These are phyloP conservation scores for Dipodascus albidus DNA, from an alignment of 805 yeast genomes.

Conservation along the genomic window DNA sequence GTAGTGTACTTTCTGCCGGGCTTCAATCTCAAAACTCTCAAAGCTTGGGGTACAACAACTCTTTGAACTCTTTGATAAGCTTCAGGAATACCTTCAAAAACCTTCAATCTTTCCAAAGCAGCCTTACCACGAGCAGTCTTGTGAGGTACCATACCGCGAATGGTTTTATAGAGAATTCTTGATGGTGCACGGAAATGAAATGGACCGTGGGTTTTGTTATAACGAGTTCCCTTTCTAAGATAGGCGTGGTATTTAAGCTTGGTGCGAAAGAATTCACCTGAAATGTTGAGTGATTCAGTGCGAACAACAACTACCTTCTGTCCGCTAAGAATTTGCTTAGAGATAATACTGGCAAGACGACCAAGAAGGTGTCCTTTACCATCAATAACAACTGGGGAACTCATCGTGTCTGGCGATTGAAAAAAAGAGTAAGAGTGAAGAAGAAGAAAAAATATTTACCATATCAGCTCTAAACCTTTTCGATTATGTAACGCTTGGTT, in stretches of 20 bases:
- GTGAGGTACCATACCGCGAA: slow-evolving; percentile 99
- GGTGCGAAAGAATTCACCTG: slow-evolving; percentile 99
- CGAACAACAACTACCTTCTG: slow-evolving; percentile 97
- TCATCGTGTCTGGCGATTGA: background rate
- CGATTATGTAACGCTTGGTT: too few relatives aligned
- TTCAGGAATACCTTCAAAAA: slow-evolving; percentile 98
- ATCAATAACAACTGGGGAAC: background rate
- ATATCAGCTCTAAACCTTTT: too few relatives aligned
- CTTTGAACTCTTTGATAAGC: slow-evolving; percentile 99
- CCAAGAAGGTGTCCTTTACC: slow-evolving; percentile 99
- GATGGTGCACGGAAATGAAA: slow-evolving; percentile 99
- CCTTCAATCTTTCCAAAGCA: slow-evolving; percentile 98
- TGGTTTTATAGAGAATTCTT: slow-evolving; percentile 98
- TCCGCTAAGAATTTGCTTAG: slow-evolving; percentile 97
- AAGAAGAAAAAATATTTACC: background rate
- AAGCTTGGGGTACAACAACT: slow-evolving; percentile 99
- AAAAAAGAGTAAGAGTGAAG: background rate
- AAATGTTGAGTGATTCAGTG: slow-evolving; percentile 93
- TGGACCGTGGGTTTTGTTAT: slow-evolving; percentile 98
- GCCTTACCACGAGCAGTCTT: slow-evolving; percentile 99
- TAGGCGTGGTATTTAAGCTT: slow-evolving; percentile 99
- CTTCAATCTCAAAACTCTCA: slow-evolving; percentile 97
- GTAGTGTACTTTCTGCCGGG: slow-evolving; percentile 99
- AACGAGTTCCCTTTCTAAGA: slow-evolving; percentile 98
- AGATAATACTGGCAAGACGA: slow-evolving; percentile 97